Conservation (phyloP, 129 eudicot species). For the Solidago caesia region DNA sequence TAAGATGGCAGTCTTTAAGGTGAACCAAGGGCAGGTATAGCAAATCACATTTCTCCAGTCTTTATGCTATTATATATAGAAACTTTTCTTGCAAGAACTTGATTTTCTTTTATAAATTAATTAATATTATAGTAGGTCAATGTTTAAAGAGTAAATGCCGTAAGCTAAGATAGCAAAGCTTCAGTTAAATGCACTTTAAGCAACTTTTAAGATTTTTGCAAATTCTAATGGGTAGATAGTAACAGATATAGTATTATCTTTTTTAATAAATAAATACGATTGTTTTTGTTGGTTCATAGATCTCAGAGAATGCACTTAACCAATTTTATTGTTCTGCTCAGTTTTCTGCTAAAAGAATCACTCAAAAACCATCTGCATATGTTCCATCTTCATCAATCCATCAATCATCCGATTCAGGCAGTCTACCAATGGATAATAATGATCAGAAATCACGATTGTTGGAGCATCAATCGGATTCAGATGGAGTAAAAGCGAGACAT, state of each 20-base stretch:
- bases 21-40: conserved; percentile 70
- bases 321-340: conserved; percentile 32
- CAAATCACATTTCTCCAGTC: neutral
- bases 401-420: conserved; percentile 37
- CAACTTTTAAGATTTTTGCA: neutral
- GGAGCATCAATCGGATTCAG: conserved; percentile 48
- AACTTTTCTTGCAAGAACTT: too few relatives aligned
- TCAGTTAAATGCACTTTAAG: conserved; percentile 2
- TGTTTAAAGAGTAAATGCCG: neutral
- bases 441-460: conserved; percentile 40
- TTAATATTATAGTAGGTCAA: too few relatives aligned
- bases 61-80: neutral
- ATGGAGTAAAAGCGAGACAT: conserved; percentile 41
- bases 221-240: neutral
- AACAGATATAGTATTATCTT: conserved; percentile 3
- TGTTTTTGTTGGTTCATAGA: neutral
- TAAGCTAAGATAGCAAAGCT: neutral
- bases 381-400: conserved; percentile 22
- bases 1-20: conserved; percentile 62
- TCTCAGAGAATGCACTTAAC: conserved; percentile 25
- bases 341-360: conserved; percentile 39
- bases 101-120: too few relatives aligned
- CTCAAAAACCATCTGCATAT: conserved; percentile 34
- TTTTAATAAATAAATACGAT: neutral
- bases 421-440: conserved; percentile 39